Evolutionary conservation across 1,139 yeast genomes (phyloP).

Genomic region (Diutina scorzettiae): DNA sequence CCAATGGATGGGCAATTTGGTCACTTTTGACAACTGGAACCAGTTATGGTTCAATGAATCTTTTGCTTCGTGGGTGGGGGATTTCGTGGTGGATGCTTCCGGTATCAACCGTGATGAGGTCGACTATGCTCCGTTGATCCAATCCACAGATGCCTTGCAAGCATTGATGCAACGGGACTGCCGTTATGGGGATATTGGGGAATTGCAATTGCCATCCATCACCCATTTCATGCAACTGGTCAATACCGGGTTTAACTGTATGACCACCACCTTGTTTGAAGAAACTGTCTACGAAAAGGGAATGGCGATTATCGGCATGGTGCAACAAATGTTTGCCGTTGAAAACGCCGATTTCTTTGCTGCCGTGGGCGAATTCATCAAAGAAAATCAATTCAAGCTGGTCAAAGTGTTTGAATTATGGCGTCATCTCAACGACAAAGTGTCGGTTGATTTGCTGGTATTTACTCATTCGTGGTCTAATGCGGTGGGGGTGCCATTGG

Average conservation of each 20-base stretch:
- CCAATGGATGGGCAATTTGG: conserved; percentile 64
- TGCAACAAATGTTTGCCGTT: conserved; percentile 33
- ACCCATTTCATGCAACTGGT: conserved; percentile 15
- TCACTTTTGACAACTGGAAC: conserved; percentile 56
- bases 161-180: conserved; percentile 29
- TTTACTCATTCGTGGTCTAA: conserved; percentile 50
- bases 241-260: conserved; percentile 27
- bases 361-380: conserved; percentile 33
- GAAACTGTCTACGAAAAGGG: conserved; percentile 55
- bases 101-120: conserved; percentile 14
- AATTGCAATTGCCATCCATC: conserved; percentile 6
- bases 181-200: conserved; percentile 15
- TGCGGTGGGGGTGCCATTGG: conserved; percentile 45
- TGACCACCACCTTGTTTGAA: conserved; percentile 32
- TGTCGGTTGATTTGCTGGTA: conserved; percentile 21
- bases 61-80: conserved; percentile 61
- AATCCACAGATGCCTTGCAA: conserved; percentile 19
- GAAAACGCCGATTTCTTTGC: conserved; percentile 19
- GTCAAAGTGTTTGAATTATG: conserved; percentile 50
- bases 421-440: conserved; percentile 24
- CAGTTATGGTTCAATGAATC: conserved; percentile 65
- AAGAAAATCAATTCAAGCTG: conserved; percentile 20
- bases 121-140: conserved; percentile 8
- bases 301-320: conserved; percentile 43
- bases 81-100: conserved; percentile 23